Conservation (phyloP, 495 filamentous ascomycete genomes). For the Tuber borchii region DNA sequence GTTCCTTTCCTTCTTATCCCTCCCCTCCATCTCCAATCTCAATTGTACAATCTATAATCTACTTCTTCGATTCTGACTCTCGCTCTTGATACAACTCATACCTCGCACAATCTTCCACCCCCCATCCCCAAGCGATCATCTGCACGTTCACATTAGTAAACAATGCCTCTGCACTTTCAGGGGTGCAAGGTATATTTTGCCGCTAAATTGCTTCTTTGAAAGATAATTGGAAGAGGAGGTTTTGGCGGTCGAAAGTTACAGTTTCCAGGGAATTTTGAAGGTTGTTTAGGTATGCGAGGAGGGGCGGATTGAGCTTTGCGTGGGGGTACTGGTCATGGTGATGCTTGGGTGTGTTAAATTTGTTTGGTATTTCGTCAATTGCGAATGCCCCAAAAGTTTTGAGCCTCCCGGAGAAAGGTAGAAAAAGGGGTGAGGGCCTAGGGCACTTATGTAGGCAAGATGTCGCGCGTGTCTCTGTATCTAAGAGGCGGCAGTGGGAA, state of each 20-base stretch:
- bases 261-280: not conserved
- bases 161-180: not conserved
- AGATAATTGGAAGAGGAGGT: not conserved
- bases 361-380: not conserved
- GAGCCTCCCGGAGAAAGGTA: not conserved
- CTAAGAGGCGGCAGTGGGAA: not conserved
- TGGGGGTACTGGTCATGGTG: not conserved
- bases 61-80: not conserved
- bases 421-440: not conserved
- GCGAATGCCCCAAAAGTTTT: not conserved
- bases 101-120: not conserved
- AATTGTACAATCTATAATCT: not conserved
- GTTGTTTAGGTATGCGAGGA: not conserved
- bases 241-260: not conserved
- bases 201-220: not conserved
- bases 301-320: not conserved
- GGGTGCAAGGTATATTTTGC: not conserved
- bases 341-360: not conserved
- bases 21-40: not conserved
- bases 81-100: not conserved
- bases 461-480: not conserved
- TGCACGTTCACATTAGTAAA: not conserved
- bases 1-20: not conserved
- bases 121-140: not conserved
- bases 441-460: not conserved